phyloP scores from a whole-genome alignment of 371 early-diverging fungal species.

The Fennellomyces sp. region DNA sequence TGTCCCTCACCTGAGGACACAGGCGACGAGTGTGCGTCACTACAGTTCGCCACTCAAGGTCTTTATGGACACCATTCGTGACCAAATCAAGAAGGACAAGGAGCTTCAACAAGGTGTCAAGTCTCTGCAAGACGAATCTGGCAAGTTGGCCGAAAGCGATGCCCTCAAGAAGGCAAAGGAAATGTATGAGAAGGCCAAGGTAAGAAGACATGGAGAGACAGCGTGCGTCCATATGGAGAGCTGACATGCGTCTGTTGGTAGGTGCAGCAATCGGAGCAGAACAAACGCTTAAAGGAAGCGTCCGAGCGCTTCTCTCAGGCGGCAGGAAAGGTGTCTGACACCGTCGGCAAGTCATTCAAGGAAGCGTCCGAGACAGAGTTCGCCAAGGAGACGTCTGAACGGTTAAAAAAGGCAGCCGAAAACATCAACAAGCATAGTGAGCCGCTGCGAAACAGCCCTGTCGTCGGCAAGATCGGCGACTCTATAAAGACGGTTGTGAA shows the following conservation, averaged over 20 bases:
- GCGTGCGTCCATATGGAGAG: not conserved
- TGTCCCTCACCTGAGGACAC: not conserved
- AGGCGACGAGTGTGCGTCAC: slow-evolving; percentile 29
- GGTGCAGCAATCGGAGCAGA: slow-evolving; percentile 45
- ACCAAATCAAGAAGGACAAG: slow-evolving; percentile 91
- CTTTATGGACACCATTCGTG: slow-evolving; percentile 86
- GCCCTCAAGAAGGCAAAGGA: slow-evolving; percentile 88
- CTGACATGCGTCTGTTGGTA: slow-evolving; percentile 3
- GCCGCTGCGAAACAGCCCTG: slow-evolving; percentile 75
- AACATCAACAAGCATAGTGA: slow-evolving; percentile 70
- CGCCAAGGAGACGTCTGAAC: slow-evolving; percentile 79
- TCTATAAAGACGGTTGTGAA: slow-evolving; percentile 74
- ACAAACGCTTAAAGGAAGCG: slow-evolving; percentile 69
- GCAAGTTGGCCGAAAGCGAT: slow-evolving; percentile 84
- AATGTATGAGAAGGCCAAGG: slow-evolving; percentile 73
- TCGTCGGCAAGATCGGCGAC: slow-evolving; percentile 74
- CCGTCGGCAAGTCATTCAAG: slow-evolving; percentile 79
- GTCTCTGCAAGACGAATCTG: slow-evolving; percentile 83
- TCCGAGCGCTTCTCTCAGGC: slow-evolving; percentile 79
- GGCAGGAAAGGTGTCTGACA: slow-evolving; percentile 74
- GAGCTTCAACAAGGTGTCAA: slow-evolving; percentile 89
- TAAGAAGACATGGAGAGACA: slow-evolving; percentile 17
- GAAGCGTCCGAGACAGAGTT: slow-evolving; percentile 87
- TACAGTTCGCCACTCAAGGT: slow-evolving; percentile 50
- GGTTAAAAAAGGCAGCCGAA: slow-evolving; percentile 62